Evolutionary conservation across 2,329 filamentous ascomycete species (phyloP), one percentile per base, ranked within the genome.

Genomic region (Herpotrichia juniperi): DNA sequence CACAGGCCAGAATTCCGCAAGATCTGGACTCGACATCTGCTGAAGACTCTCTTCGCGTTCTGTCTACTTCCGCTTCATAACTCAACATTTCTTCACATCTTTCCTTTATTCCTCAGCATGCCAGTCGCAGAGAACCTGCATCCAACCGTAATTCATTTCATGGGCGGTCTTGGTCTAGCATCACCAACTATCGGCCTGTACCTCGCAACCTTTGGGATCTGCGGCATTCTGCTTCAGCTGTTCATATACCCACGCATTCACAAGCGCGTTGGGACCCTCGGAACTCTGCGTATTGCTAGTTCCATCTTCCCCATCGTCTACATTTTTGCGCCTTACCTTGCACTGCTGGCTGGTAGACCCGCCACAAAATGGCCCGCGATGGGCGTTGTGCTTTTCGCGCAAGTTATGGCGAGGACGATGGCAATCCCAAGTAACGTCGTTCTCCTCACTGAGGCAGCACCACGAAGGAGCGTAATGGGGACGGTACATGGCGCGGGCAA

Each of bases 381-480:
- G 50, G 69, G 69, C 4, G 46, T 61, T 3, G 59, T 78, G 4
- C 68, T 79, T 0, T 58, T 67, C 42, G 58, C 76, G 2, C 76
- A 79, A 56, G 74, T 78, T 34, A 59, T 73, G 21, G 77, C 73
- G 7, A 68, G 77, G 6, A 79, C 77, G 0, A 79, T 79, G 61
- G 79, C 82, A 0, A 69, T 87, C 0, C 85, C 85, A 0, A 80
- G 80, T 0, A 79, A 78, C 1, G 80, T 83, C 0, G 85, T 87
- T 10, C 67, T 87, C 0, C 75, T 87, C 12, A 87, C 87, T 51
- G 86, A 87, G 53, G 79, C 77, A 47, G 80, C 80, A 12, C 82
- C 84, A 0, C 74, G 81, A 57, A 75, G 77, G 0, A 75, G 66
- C 22, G 75, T 83, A 1, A 64, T 85, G 2, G 81, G 81, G 0